Evolutionary conservation across 805 yeast species (phyloP), one percentile per base, ranked within the genome.

Genomic region (Saturnispora halmiae): DNA sequence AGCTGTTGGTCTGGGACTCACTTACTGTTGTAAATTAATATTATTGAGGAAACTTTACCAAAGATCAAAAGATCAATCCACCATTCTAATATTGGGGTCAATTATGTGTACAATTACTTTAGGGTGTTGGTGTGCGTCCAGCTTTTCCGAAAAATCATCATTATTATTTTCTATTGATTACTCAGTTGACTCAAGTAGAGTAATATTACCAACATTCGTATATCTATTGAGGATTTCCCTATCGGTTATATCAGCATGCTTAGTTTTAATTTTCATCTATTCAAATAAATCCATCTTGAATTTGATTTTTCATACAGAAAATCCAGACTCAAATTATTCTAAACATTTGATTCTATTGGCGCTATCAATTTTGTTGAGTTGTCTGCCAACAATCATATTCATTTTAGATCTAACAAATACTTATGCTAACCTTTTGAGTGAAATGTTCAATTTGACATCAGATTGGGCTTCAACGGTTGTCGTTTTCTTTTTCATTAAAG

Each of bases 401-500:
- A 67, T 84, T 36, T 81, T 86, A 4, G 94, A 83, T 60, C 75
- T 84, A 3, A 70, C 88, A 1, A 77, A 76, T 55, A 67, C 78
- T 5, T 84, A 87, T 82, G 77, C 79, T n/a, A 72, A 72, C 43
- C 82, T 79, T 46, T 64, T 82, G 38, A 76, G 86, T 16, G 90
- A 82, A 53, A 65, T 82, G 33, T 81, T 82, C 58, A 77, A 81
- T 33, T 72, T 83, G 15, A 78, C 82, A 1, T 72, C 80, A n/a
- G 80, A 79, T 54, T 73, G 82, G 7, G 66, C 80, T 16, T 72
- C 84, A 27, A 81, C 84, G 24, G 81, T 81, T 6, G 69, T 80
- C 9, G 83, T 83, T 1, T 82, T 94, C 92, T 94, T 83, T 58
- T 85, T 94, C 90, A 70, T 82, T 46, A 82, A 81, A 52, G 67